Evolutionary conservation across 306 rosid genomes (phyloP), one percentile per base, ranked within the genome.

Genomic region (Pyrus communis): DNA sequence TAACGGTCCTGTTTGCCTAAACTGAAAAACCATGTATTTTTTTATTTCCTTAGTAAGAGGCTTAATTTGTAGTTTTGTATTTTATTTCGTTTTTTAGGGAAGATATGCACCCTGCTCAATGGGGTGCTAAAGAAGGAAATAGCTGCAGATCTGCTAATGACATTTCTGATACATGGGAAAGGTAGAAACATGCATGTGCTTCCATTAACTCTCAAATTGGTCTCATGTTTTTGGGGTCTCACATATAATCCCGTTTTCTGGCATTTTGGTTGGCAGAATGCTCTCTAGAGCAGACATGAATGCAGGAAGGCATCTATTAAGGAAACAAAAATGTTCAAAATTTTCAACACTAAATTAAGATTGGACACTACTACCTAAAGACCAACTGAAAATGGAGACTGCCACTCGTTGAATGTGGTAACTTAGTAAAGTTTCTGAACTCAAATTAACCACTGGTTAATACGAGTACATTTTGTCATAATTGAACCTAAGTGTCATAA

Each of bases 101-200:
- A 82, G 98, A 95, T 77, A 4, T 90, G 92, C 97, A 95, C 63
- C 98, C 97, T 28, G 96, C 97, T 84, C 58, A 88, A 67, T 92
- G 97, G 97, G 97, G 97, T 59, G 86, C 73, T 35, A 85, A 77
- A 82, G 69, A 90, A 11, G 99, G 99, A 86, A 95, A 95, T 83
- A 95, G 97, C 78, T 92, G 99, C 97, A 90, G 99, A 89, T 92
- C 97, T 70, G 92, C 97, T 2, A 61, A 69, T 75, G 99, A 95
- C 87, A 95, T 95, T 45, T 54, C 51, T 45, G 97, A 92, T 86
- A 68, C 89, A 23, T 95, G 99, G 98, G 90, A 89, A 5, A 92
- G 97, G 97, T 95, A 71, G 62, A 81, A 65, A 31, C 8, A 42
- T 38, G 13, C 62, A 17, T 69, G n/a, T 73, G 25, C 30, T 66